Evolutionary conservation across 495 filamentous ascomycete genomes (phyloP).

Genomic region (Aspergillus funiculosus): DNA sequence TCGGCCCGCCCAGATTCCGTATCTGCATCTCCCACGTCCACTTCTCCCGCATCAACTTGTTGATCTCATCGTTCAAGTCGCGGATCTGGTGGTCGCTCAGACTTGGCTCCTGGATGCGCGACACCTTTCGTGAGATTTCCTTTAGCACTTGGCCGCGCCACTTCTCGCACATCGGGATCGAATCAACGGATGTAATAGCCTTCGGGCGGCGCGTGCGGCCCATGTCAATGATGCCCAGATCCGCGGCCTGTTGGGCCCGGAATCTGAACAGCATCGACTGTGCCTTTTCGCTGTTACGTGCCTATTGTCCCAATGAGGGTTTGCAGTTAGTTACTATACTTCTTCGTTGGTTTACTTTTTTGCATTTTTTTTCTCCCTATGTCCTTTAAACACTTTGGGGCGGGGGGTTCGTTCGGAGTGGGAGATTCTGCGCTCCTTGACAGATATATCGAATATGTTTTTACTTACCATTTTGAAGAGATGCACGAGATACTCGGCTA

Average conservation of each 20-base stretch:
- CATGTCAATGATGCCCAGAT: conserved; percentile 90
- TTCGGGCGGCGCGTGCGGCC: conserved; percentile 87
- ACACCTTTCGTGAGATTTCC: conserved; percentile 93
- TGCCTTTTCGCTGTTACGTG: conserved; percentile 91
- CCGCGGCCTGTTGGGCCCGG: conserved; percentile 93
- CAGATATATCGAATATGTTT: not conserved
- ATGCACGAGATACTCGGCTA: conserved; percentile 12
- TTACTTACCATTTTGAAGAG: conserved; percentile 33
- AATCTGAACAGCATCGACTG: conserved; percentile 99
- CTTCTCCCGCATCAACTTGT: conserved; percentile 97
- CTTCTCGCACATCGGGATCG: conserved; percentile 86
- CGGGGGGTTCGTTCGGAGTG: too few relatives aligned
- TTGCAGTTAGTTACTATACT: conserved; percentile 18
- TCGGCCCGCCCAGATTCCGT: conserved; percentile 85
- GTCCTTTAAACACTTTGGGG: not conserved
- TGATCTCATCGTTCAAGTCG: conserved; percentile 98
- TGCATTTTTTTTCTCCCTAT: not conserved
- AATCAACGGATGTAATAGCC: conserved; percentile 74
- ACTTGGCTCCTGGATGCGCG: conserved; percentile 83
- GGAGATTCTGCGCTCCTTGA: not conserved
- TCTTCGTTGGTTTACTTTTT: not conserved
- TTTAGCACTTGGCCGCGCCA: conserved; percentile 98
- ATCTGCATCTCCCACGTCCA: conserved; percentile 98
- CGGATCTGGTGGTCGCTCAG: conserved; percentile 94
- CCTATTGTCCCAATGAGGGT: too few relatives aligned